phyloP scores from a whole-genome alignment of 495 filamentous ascomycete species.

The Sordaria brevicollis region DNA sequence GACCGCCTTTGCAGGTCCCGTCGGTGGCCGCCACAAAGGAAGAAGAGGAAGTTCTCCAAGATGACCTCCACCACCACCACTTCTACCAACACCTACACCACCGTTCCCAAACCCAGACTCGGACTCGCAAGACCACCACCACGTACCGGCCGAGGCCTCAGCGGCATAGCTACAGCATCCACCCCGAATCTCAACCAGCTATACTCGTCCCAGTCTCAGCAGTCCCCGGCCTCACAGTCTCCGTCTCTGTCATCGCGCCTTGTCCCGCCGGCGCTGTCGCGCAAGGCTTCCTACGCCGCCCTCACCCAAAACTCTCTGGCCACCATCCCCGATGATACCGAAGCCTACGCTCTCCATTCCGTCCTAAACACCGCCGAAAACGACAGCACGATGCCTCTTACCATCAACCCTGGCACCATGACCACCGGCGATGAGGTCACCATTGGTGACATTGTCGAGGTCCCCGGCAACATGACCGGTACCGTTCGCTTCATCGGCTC shows the following conservation, averaged over 20 bases:
- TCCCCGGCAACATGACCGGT: conserved; percentile 89
- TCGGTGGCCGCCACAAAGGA: conserved; percentile 3
- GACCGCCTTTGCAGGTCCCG: not conserved
- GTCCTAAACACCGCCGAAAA: conserved; percentile 34
- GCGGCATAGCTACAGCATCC: conserved; percentile 45
- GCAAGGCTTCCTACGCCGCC: conserved; percentile 56
- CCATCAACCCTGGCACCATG: conserved; percentile 19
- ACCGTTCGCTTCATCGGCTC: conserved; percentile 79
- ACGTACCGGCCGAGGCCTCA: conserved; percentile 16
- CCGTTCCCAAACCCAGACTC: conserved; percentile 59
- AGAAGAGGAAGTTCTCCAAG: too few relatives aligned
- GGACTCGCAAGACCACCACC: conserved; percentile 27
- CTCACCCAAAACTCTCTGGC: conserved; percentile 52
- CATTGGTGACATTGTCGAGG: conserved; percentile 85
- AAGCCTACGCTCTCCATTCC: conserved; percentile 44
- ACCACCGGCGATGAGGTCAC: conserved; percentile 38
- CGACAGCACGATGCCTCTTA: conserved; percentile 26
- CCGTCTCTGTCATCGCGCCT: conserved; percentile 28
- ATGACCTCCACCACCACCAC: conserved; percentile 21
- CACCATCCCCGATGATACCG: conserved; percentile 49
- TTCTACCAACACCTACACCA: conserved; percentile 51
- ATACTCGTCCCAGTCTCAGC: conserved; percentile 31
- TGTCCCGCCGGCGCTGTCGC: conserved; percentile 39
- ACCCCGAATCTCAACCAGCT: conserved; percentile 46
- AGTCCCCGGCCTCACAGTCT: not conserved